A percentile compares a stretch with the other conserved stretches of the same genome.
Evolutionary conservation across 1,284 basidiomycete species (phyloP).

Genomic region (Trametes polyzona): DNA sequence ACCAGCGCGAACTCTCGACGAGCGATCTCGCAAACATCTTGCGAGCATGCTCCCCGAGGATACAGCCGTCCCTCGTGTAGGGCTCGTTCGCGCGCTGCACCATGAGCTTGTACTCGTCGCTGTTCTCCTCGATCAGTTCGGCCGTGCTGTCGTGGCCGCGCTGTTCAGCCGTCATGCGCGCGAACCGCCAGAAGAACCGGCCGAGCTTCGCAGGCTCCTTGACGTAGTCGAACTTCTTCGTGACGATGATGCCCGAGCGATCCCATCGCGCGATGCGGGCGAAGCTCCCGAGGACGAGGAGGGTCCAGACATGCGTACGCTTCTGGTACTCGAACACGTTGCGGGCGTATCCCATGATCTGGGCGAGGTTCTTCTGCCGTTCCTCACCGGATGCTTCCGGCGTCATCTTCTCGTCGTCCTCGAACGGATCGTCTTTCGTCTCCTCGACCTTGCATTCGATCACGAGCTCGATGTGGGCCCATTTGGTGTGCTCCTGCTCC

Average conservation of each 20-base stretch:
- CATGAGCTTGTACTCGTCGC: slow-evolving; percentile 6
- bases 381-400: background rate
- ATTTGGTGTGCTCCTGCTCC: background rate
- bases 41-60: too few species aligned
- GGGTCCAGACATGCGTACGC: background rate
- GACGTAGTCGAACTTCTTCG: slow-evolving; percentile 14
- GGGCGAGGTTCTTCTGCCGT: background rate
- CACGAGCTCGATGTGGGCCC: background rate
- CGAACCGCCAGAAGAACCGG: slow-evolving; percentile 15
- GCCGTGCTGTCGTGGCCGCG: slow-evolving; percentile 12
- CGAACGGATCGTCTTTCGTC: slow-evolving; percentile 2
- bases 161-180: background rate
- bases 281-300: slow-evolving; percentile 5
- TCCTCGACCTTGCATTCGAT: too few species aligned
- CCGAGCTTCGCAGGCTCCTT: slow-evolving; percentile 1
- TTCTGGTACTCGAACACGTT: slow-evolving; percentile 9
- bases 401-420: background rate
- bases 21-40: too few species aligned
- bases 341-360: slow-evolving; percentile 2
- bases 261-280: slow-evolving; percentile 14
- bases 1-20: too few species aligned
- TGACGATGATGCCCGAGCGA: slow-evolving; percentile 7
- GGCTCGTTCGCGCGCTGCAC: background rate
- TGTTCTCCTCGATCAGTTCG: background rate
- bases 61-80: too few species aligned